Evolutionary conservation across 331 rosid genomes (phyloP).

Genomic region (Malus hybrid): DNA sequence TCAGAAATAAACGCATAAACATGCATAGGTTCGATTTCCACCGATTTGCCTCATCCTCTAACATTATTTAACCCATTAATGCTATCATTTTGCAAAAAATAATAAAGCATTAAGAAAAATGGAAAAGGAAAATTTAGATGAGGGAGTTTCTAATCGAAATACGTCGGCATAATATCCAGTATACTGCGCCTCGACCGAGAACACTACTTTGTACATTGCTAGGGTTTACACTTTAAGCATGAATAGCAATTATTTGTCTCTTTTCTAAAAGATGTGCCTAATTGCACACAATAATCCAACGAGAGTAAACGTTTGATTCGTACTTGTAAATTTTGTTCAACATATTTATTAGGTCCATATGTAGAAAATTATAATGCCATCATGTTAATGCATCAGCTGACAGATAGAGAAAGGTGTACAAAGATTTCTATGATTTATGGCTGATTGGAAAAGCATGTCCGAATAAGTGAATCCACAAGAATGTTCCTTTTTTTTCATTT

Average conservation of each 20-base stretch:
- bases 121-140: too few relatives aligned
- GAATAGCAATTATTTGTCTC: not conserved
- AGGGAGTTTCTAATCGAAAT: not conserved
- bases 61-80: too few relatives aligned
- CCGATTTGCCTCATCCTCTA: too few relatives aligned
- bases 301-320: too few relatives aligned
- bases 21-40: too few relatives aligned
- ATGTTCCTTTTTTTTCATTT: not conserved
- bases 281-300: too few relatives aligned
- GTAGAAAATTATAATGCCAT: not conserved
- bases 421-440: not conserved
- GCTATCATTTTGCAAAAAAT: too few relatives aligned
- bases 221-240: not conserved
- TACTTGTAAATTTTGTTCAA: not conserved
- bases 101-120: too few relatives aligned
- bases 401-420: not conserved
- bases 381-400: too few relatives aligned
- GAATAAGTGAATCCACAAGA: not conserved
- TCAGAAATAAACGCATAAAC: too few relatives aligned
- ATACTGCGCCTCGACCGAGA: not conserved
- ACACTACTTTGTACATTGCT: not conserved
- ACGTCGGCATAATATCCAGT: not conserved
- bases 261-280: not conserved
- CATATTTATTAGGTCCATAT: not conserved
- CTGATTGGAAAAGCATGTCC: not conserved